Evolutionary conservation across 257 asterid species (phyloP), one percentile per base, ranked within the genome.

Genomic region (Solanum pennellii): DNA sequence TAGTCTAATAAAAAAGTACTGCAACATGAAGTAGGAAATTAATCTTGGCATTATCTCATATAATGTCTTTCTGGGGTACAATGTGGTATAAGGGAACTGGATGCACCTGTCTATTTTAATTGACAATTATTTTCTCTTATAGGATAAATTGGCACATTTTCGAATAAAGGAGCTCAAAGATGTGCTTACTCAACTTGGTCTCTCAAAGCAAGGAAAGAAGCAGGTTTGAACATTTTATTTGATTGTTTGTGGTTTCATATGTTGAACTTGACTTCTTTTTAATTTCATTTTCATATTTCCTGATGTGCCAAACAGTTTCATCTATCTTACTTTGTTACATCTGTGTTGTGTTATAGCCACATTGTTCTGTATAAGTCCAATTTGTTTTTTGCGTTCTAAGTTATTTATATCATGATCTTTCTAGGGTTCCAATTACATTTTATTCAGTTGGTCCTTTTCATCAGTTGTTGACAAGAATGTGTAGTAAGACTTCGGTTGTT

Each of bases 91-190:
- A 27, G 27, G 84, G 42, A 9, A 79, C 41, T 79, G 84, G 66
- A 79, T 45, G 84, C 66, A 20, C 66, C 66, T 79, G 41, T 15
- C 60, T 42, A 35, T 14, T 82, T 83, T 41, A 27, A 75, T 52
- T 52, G 66, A 62, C 8, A 62, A 12, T 87, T 79, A 12, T 87
- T 79, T 49, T 88, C 80, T 85, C 84, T 89, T 89, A 87, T 92
- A 97, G 99, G 99, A 96, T 62, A 96, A 97, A 89, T 89, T 96
- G 86, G 89, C 98, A 37, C 93, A 94, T 92, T 97, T 97, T 86
- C 96, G 99, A 62, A 92, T 97, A 89, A 96, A 96, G 94, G 99
- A 97, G 92, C 99, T 97, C 86, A 97, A 97, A 94, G 98, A 94
- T 92, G 96, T 95, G 49, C 98, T 96, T 76, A 88, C 95, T 23